Evolutionary conservation across 1,284 basidiomycete species (phyloP).

Genomic region (Cutaneotrichosporon sp.): DNA sequence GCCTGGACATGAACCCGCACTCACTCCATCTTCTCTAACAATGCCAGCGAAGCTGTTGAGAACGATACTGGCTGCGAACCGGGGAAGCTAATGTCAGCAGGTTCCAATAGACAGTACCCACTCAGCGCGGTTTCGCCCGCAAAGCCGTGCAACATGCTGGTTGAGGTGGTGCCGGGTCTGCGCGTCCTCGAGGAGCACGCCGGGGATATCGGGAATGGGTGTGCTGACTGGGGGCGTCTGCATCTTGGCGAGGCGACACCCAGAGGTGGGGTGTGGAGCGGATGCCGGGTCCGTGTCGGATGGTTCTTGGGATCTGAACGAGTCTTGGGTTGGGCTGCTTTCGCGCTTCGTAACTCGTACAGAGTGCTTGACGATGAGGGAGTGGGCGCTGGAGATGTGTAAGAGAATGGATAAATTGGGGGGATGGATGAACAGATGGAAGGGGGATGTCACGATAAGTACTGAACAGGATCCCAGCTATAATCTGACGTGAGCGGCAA

Average conservation of each 20-base stretch:
- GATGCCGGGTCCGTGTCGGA: too few relatives aligned
- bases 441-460: too few relatives aligned
- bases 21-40: constrained; percentile 79
- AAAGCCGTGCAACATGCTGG: constrained; percentile 59
- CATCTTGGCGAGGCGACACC: not conserved
- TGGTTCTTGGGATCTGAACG: too few relatives aligned
- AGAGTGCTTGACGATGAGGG: too few relatives aligned
- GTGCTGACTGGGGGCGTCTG: not conserved
- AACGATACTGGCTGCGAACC: constrained; percentile 93
- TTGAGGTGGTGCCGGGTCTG: constrained; percentile 61
- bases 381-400: too few relatives aligned
- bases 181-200: constrained; percentile 44
- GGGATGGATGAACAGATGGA: too few relatives aligned
- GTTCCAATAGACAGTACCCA: constrained; percentile 28
- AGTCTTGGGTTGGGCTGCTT: too few relatives aligned
- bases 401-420: too few relatives aligned
- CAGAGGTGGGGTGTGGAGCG: too few relatives aligned
- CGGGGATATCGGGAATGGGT: constrained; percentile 46
- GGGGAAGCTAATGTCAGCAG: constrained; percentile 62
- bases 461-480: too few relatives aligned
- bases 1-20: constrained; percentile 18
- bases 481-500: too few relatives aligned
- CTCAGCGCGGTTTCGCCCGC: constrained; percentile 60
- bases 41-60: constrained; percentile 60
- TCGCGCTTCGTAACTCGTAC: too few relatives aligned